Conservation (phyloP, 1,139 yeast genomes). For the Candida tropicalis region DNA sequence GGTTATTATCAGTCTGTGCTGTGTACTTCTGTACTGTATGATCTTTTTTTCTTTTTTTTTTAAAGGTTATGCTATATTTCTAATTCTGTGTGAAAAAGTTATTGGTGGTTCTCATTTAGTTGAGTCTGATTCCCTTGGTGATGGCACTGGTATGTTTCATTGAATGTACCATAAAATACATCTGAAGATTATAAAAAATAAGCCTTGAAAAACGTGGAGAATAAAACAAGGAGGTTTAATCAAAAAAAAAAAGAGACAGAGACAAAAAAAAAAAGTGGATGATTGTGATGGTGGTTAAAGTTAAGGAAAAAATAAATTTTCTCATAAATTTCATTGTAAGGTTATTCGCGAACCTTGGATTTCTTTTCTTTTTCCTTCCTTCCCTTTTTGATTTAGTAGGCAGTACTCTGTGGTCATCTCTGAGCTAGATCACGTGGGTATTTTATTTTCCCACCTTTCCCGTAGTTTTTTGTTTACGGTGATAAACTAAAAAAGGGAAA, state of each 20-base stretch:
- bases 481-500: no score
- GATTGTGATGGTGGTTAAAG: background rate
- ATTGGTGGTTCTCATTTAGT: constrained; percentile 1
- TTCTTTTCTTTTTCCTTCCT: background rate
- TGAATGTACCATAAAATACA: constrained; percentile 5
- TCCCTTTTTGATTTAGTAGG: no score
- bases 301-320: background rate
- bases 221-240: background rate
- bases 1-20: background rate
- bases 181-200: background rate
- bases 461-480: no score
- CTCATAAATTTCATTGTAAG: background rate
- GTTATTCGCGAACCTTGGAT: no score
- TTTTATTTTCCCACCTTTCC: no score
- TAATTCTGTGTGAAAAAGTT: background rate
- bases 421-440: background rate
- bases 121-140: background rate
- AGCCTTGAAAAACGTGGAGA: no score
- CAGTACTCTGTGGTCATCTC: background rate
- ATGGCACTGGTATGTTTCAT: constrained; percentile 1
- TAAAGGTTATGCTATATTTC: constrained; percentile 1
- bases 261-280: no score
- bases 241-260: background rate
- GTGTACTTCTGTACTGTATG: no score
- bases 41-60: background rate